Base-by-base conservation (phyloP, 495 filamentous ascomycete genomes). In the Daldinia loculata region DNA sequence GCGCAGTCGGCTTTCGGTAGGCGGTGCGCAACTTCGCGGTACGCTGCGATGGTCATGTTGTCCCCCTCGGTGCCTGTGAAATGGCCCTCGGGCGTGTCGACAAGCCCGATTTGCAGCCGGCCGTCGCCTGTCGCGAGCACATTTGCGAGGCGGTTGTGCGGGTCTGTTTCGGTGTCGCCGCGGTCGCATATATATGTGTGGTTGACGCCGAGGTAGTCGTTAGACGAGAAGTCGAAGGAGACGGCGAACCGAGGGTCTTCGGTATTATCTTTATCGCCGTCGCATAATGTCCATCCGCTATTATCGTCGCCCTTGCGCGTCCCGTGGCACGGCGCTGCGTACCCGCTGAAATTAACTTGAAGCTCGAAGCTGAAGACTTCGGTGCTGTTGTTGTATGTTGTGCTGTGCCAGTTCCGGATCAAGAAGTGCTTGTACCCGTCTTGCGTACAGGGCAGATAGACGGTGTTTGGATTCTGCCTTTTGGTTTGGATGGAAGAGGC, bases 11-110 rank as follows among this genome's bases (percentile, higher is more conserved):
- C 5, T 4, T 9, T 27, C 0, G 68, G 68, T 4, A 70, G 39
- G 7, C 43, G 61, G 32, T 70, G 68, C 30, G 62, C 68, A 6
- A 66, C 30, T 22, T 43, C 2, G 1, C 56, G 17, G 51, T 70
- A 70, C 19, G 67, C 68, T 6, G 62, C 56, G 30, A 70, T 70
- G n/a, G 56, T 66, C 57, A 61, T 39, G 41, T 70, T 70, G 30
- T 70, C 68, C n/a, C 68, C 68, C 24, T 66, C 63, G n/a, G 68
- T 62, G 4, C 62, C 62, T 3, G 68, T 71, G 57, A 50, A 66
- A 7, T 56, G 63, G 12, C 68, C 68, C 53, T 66, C 63, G 0
- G 62, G 63, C 32, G 68, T 63, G 32, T 63, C 62, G 3, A 71
- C 63, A 0, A 71, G 57, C 17, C 62, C 52, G 53, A 66, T 26